Base-by-base conservation (phyloP, 768 basidiomycete genomes). In the Favolaschia claudopus region DNA sequence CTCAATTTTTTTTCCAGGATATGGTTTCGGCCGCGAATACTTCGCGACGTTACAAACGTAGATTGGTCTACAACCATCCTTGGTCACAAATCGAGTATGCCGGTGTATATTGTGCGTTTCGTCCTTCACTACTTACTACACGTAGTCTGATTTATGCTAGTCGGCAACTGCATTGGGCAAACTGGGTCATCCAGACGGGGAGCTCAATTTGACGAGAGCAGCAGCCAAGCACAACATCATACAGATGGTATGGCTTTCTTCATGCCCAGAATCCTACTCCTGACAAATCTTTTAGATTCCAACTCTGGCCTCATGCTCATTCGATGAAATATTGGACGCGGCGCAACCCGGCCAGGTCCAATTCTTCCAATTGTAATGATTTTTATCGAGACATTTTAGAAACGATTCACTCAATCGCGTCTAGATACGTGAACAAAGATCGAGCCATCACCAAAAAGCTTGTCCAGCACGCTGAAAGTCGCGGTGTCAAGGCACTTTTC, bases 151-250 rank as follows among this genome's bases (percentile, higher is more conserved):
- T n/a, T 20, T 8, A n/a, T 36, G 9, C 43, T 24, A 45, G 60
- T 62, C 60, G 22, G 60, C 60, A 3, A 62, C 60, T 42, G 60
- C 60, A 15, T 53, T 62, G 1, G 90, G 92, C 19, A 98, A 96
- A 77, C 87, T 99, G 1, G 95, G 96, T 2, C 95, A 99, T 70
- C 94, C 95, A 0, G 93, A 97, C 58, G 96, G 96, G 9, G 96
- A 99, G 76, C 81, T 96, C 19, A 93, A 90, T 67, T 72, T 99
- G 24, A 98, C 96, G 1, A 81, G 89, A 66, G 95, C 95, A 0
- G 96, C 93, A 0, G 94, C 85, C 0, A 92, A 92, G 69, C 86
- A 95, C 63, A 77, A 74, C 13, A 69, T 84, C 29, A 81, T 84
- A 45, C 82, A 84, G 58, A 83, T 84, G 82, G 82, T 79, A 39